A percentile compares a stretch with the other conserved stretches of the same genome.
phyloP scores from a whole-genome alignment of 805 yeast species.

The Saturnispora serradocipensis region DNA sequence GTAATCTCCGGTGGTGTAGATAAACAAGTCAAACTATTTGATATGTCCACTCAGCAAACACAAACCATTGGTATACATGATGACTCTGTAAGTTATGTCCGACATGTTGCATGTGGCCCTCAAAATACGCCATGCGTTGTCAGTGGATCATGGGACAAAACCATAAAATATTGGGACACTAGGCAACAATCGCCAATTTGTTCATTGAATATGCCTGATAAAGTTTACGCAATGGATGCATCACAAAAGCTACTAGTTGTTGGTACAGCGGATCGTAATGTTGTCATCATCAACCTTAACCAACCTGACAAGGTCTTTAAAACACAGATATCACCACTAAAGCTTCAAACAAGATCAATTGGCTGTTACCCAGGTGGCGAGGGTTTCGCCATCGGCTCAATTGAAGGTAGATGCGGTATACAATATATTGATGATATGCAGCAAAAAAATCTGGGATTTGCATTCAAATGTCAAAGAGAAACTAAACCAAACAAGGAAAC shows the following conservation, averaged over 20 bases:
- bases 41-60: slow-evolving; percentile 70
- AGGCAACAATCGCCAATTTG: slow-evolving; percentile 76
- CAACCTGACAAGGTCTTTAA: slow-evolving; percentile 79
- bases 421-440: slow-evolving; percentile 82
- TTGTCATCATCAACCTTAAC: slow-evolving; percentile 67
- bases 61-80: slow-evolving; percentile 83
- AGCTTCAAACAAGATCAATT: slow-evolving; percentile 79
- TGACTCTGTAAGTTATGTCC: slow-evolving; percentile 64
- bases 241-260: slow-evolving; percentile 76
- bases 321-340: slow-evolving; percentile 64
- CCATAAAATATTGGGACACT: slow-evolving; percentile 90
- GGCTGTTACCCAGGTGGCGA: slow-evolving; percentile 85
- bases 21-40: slow-evolving; percentile 76
- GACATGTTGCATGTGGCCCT: slow-evolving; percentile 81
- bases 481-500: slow-evolving; percentile 47
- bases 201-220: slow-evolving; percentile 76
- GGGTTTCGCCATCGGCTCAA: slow-evolving; percentile 87
- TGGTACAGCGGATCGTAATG: slow-evolving; percentile 88
- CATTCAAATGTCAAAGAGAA: slow-evolving; percentile 92
- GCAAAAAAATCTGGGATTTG: slow-evolving; percentile 64
- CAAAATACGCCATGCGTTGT: slow-evolving; percentile 74
- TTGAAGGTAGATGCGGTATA: slow-evolving; percentile 93
- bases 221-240: slow-evolving; percentile 84
- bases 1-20: slow-evolving; percentile 88
- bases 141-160: slow-evolving; percentile 94